Conservation (phyloP, 805 yeast genomes). For the Ogataea angusta region DNA sequence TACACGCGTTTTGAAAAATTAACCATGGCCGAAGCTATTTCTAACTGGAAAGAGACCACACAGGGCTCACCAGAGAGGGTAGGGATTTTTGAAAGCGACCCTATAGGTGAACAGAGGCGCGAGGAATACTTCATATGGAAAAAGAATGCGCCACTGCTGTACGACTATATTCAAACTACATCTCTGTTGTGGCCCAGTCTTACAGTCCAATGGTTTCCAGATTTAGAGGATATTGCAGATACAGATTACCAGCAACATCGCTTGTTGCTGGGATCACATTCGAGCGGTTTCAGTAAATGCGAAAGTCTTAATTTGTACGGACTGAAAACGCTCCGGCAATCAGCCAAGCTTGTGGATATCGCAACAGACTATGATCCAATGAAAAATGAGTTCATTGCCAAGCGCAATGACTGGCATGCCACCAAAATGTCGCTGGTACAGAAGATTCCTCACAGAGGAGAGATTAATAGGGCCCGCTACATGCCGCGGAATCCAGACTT, state of each 20-base stretch:
- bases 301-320: slow-evolving; percentile 26
- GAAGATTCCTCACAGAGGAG: slow-evolving; percentile 64
- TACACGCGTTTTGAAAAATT: slow-evolving; percentile 9
- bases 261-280: slow-evolving; percentile 59
- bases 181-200: slow-evolving; percentile 64
- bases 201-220: slow-evolving; percentile 63
- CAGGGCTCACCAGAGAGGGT: not conserved
- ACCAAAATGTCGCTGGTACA: slow-evolving; percentile 37
- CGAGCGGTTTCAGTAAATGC: slow-evolving; percentile 44
- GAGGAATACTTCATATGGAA: slow-evolving; percentile 53
- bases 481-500: slow-evolving; percentile 88
- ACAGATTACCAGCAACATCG: slow-evolving; percentile 36
- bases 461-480: slow-evolving; percentile 66
- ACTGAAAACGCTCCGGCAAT: slow-evolving; percentile 14
- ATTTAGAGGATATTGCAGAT: slow-evolving; percentile 31
- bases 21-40: slow-evolving; percentile 6
- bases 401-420: slow-evolving; percentile 11
- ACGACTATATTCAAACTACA: slow-evolving; percentile 50
- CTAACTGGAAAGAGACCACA: not conserved
- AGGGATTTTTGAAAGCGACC: not conserved
- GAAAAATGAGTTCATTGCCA: slow-evolving; percentile 31
- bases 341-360: slow-evolving; percentile 22
- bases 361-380: slow-evolving; percentile 35
- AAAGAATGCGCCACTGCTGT: slow-evolving; percentile 55
- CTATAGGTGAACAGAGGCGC: slow-evolving; percentile 11